Conservation (phyloP, 2,329 filamentous ascomycete species). For the Fusarium agapanthi region DNA sequence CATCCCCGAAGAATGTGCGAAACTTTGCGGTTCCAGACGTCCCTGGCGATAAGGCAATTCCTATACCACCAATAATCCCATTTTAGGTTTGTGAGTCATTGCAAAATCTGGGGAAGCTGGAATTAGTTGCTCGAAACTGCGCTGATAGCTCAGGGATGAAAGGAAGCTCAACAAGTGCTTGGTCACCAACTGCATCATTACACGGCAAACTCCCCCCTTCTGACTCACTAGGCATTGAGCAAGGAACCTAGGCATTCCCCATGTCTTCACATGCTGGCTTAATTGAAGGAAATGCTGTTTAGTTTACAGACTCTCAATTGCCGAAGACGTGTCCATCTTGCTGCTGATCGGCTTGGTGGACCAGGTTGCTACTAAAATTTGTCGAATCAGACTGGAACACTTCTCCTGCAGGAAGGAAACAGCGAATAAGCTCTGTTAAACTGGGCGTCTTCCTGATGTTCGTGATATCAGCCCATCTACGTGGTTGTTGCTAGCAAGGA, state of each 20-base stretch:
- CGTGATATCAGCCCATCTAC: not conserved
- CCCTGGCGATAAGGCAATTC: fast-evolving
- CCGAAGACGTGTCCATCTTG: not conserved
- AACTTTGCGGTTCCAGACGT: not conserved
- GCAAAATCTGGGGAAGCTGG: not conserved
- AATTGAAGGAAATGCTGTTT: not conserved
- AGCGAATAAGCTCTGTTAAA: no score
- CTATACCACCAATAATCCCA: not conserved
- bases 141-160: not conserved
- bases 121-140: not conserved
- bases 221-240: no score
- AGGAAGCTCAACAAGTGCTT: not conserved
- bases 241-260: not conserved
- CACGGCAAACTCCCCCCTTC: not conserved
- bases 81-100: not conserved
- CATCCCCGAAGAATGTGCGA: not conserved
- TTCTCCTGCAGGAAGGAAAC: not conserved
- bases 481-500: not conserved
- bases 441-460: fast-evolving
- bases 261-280: not conserved
- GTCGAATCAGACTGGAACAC: not conserved
- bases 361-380: not conserved
- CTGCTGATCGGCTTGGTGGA: not conserved
- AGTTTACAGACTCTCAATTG: not conserved
- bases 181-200: not conserved